phyloP scores from a whole-genome alignment of 2,329 filamentous ascomycete genomes.

The Penicillium sp. region DNA sequence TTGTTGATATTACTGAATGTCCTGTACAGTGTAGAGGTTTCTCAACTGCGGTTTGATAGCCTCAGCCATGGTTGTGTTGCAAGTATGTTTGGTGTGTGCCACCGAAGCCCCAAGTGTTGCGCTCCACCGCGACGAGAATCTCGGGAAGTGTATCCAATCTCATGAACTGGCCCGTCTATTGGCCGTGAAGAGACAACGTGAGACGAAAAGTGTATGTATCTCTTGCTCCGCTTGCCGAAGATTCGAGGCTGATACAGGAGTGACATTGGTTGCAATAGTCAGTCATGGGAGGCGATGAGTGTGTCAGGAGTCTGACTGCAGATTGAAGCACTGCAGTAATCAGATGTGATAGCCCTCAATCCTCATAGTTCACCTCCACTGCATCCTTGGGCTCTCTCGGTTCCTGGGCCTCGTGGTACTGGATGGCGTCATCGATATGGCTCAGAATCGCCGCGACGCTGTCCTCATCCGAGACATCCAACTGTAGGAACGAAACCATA shows the following conservation, averaged over 20 bases:
- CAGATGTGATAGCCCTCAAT: conserved; percentile 26
- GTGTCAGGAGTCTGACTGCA: not conserved
- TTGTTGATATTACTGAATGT: not conserved
- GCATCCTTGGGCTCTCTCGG: conserved; percentile 75
- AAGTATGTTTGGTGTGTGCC: not conserved
- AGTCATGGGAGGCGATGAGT: not conserved
- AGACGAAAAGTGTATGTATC: not conserved
- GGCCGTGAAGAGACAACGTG: not conserved
- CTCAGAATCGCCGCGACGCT: conserved; percentile 81
- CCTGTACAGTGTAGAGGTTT: not conserved
- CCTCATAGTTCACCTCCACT: conserved; percentile 54
- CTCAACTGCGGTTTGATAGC: not conserved
- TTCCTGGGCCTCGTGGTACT: conserved; percentile 91
- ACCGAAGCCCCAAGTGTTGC: not conserved
- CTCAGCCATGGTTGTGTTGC: not conserved
- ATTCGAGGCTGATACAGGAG: not conserved
- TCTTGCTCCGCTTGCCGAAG: not conserved
- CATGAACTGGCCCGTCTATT: not conserved
- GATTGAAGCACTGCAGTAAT: not conserved
- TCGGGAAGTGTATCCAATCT: not conserved
- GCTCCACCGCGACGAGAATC: not conserved
- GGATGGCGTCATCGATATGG: conserved; percentile 91
- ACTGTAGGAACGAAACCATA: conserved; percentile 91
- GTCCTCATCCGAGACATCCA: conserved; percentile 88
- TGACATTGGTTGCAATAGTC: not conserved